Percentiles rank a stretch among this genome's conserved stretches.
These are phyloP conservation scores for Camellia granthamiana DNA, from an alignment of 148 eudicot species.

Conservation along the genomic window DNA sequence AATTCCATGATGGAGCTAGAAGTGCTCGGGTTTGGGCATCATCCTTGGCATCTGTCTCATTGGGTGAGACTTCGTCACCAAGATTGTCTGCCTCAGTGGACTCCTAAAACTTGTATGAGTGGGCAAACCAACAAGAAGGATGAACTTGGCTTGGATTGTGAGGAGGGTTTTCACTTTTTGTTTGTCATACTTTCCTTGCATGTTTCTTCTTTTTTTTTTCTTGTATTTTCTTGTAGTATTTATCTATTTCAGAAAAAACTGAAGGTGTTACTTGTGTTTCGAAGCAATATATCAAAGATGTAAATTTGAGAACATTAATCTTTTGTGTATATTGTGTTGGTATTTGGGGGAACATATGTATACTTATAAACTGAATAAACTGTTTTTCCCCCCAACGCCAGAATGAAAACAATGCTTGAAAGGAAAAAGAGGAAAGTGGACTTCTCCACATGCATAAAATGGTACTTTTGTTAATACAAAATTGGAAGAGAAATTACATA, in stretches of 20 bases:
- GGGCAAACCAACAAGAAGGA: neutral
- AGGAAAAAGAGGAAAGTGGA: no score
- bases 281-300: conserved; percentile 3
- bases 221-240: neutral
- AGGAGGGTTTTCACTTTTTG: conserved; percentile 2
- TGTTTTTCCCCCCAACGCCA: no score
- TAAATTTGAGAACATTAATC: conserved; percentile 4
- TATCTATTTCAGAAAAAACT: neutral
- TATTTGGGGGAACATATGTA: neutral
- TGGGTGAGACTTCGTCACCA: conserved; percentile 40
- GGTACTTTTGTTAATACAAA: no score
- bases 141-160: neutral
- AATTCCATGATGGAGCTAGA: conserved; percentile 40
- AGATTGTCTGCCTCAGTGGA: conserved; percentile 20
- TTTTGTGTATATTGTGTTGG: neutral
- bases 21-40: conserved; percentile 48
- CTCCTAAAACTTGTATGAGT: conserved; percentile 14
- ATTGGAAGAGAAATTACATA: no score
- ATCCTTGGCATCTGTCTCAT: conserved; percentile 46
- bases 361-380: no score
- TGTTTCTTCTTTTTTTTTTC: neutral
- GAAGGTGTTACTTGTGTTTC: neutral
- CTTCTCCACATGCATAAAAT: no score
- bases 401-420: no score
- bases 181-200: neutral